phyloP scores from a whole-genome alignment of 768 basidiomycete genomes.

The Hygrocybe coccinea region DNA sequence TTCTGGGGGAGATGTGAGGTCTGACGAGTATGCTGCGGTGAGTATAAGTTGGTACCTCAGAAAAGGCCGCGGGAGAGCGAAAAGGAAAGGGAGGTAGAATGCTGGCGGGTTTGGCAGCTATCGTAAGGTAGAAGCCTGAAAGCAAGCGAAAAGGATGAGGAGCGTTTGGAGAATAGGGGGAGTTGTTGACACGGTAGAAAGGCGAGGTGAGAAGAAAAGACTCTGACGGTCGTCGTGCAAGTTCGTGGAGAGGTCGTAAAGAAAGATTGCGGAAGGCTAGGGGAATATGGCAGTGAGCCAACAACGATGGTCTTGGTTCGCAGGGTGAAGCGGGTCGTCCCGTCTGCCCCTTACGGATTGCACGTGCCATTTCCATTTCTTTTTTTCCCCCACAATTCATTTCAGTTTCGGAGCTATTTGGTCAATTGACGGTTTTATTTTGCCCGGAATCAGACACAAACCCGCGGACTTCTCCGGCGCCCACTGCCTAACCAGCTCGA shows the following conservation, averaged over 20 bases:
- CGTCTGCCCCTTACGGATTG: not conserved
- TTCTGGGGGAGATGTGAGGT: constrained; percentile 27
- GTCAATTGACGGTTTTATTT: too few relatives aligned
- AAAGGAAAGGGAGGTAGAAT: constrained; percentile 15
- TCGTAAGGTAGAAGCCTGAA: constrained; percentile 14
- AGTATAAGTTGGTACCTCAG: constrained; percentile 5
- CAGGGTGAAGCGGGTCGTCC: constrained; percentile 1
- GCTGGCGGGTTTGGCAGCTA: constrained; percentile 9
- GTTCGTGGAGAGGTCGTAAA: constrained; percentile 57
- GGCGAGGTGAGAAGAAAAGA: constrained; percentile 37
- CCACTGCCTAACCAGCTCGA: too few relatives aligned
- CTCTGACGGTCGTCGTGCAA: constrained; percentile 58
- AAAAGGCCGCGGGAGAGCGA: constrained; percentile 14
- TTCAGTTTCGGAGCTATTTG: not conserved
- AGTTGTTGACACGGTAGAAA: constrained; percentile 26
- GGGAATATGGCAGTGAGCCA: constrained; percentile 10
- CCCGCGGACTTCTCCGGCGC: too few relatives aligned
- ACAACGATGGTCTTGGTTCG: not conserved
- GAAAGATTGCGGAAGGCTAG: constrained; percentile 23
- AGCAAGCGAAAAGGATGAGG: constrained; percentile 14
- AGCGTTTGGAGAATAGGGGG: constrained; percentile 12
- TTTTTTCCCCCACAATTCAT: not conserved
- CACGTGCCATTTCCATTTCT: not conserved
- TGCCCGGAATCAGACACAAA: too few relatives aligned
- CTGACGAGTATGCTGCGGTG: not conserved